Evolutionary conservation across 805 yeast genomes (phyloP), one percentile per base, ranked within the genome.

Genomic region (Ogataea paraovalis): DNA sequence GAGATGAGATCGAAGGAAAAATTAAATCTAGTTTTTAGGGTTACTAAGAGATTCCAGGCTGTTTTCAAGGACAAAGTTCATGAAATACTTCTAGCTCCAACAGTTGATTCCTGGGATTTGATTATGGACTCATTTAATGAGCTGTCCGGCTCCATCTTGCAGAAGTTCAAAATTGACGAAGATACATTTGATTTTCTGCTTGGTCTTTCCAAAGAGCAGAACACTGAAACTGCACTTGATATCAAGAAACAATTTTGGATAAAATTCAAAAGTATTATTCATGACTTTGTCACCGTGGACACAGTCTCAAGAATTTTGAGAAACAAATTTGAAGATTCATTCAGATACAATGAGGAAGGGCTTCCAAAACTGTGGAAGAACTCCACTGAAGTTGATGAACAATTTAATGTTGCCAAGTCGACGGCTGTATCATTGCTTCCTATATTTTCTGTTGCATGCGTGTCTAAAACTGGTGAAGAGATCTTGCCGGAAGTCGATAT

Each of bases 281-380:
- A 76, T 55, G 85, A 84, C 47, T 75, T 78, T 54, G 66, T 87
- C 42, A 75, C 80, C 25, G 85, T 80, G 49, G 96, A 87, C 45
- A 79, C 76, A 19, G 78, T 87, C 7, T 71, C 84, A 2, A 70
- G 74, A 45, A 74, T 88, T 22, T 66, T 92, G 60, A 82, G 87
- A 60, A 95, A 87, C 50, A 71, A 79, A 49, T 92, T 94, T 68
- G 97, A 92, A 57, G 87, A 82, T 48, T 71, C 67, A 39, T 92
- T 94, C 70, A 75, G 92, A 56, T 94, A 86, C 62, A 97, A 90
- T 63, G 82, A 77, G 32, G 76, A 83, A 50, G 95, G 91, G 2
- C 66, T 88, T 25, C 99, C 99, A 13, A 76, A 81, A 34, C 72
- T 91, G 28, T 92, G 96, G 87, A 81, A 79, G 54, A 82, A 80